Percentiles rank a stretch among this genome's conserved stretches.
phyloP scores from a whole-genome alignment of 2,329 filamentous ascomycete genomes.

The Sporothrix pseudoabietina region DNA sequence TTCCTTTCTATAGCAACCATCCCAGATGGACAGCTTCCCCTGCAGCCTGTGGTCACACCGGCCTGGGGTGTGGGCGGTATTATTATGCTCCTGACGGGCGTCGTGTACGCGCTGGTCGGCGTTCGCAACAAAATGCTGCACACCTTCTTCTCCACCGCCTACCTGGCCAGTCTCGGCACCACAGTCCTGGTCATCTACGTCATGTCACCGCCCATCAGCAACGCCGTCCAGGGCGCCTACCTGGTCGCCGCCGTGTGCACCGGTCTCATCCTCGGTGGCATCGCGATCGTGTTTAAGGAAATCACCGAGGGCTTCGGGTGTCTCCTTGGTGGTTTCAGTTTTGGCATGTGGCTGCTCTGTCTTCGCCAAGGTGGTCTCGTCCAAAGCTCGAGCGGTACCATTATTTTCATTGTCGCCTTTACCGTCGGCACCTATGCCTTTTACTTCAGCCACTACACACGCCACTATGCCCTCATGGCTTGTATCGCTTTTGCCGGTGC shows the following conservation, averaged over 20 bases:
- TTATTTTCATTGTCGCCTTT: conserved; percentile 75
- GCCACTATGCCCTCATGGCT: conserved; percentile 74
- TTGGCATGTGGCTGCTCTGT: conserved; percentile 88
- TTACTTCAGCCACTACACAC: conserved; percentile 77
- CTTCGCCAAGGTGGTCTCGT: conserved; percentile 76
- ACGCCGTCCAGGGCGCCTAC: conserved; percentile 82
- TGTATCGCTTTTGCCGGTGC: conserved; percentile 80
- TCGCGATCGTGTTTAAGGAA: conserved; percentile 78
- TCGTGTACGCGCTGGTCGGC: conserved; percentile 71
- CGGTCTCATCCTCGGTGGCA: conserved; percentile 71
- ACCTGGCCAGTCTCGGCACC: conserved; percentile 71
- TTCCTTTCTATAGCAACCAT: conserved; percentile 47
- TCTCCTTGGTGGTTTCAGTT: conserved; percentile 79
- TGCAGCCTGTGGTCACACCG: conserved; percentile 75
- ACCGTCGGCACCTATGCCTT: conserved; percentile 68
- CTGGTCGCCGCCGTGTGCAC: conserved; percentile 76
- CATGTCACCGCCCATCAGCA: conserved; percentile 74
- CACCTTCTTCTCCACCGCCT: conserved; percentile 77
- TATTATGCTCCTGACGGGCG: conserved; percentile 73
- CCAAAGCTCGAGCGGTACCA: conserved; percentile 60
- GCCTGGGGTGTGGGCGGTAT: conserved; percentile 78
- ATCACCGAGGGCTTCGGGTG: conserved; percentile 81
- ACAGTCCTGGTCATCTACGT: conserved; percentile 86
- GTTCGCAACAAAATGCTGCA: conserved; percentile 81
- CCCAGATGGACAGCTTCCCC: conserved; percentile 62